Percentiles rank a stretch among this genome's conserved stretches.
Conservation (phyloP, 108 stramenopile genomes). For the Schizochytrium sp. region DNA sequence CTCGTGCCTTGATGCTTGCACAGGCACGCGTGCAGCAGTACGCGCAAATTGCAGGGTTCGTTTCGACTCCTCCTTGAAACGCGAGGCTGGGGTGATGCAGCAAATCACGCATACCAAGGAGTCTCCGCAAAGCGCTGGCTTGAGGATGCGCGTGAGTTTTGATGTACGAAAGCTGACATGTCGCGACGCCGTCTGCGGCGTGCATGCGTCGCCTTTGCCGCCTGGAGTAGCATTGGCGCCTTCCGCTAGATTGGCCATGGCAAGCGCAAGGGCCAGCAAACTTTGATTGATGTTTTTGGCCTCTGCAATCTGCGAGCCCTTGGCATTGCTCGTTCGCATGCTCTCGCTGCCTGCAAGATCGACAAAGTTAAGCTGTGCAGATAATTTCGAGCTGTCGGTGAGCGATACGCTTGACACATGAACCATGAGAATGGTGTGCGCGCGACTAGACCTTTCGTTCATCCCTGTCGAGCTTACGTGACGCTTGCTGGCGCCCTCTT, state of each 20-base stretch:
- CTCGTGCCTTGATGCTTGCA: background rate
- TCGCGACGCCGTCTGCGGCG: background rate
- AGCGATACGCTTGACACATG: background rate
- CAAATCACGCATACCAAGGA: background rate
- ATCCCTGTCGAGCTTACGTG: background rate
- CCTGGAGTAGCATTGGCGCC: background rate
- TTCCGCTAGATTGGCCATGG: background rate
- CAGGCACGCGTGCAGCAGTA: background rate
- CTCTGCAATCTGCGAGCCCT: background rate
- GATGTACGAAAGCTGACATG: background rate
- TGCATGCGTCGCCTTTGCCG: background rate
- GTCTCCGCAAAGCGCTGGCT: background rate
- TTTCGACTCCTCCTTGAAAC: background rate
- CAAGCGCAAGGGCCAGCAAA: background rate
- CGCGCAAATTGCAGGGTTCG: background rate
- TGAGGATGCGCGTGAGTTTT: background rate
- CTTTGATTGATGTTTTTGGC: slow-evolving; percentile 1
- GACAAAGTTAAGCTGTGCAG: slow-evolving; percentile 1
- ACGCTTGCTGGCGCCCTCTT: background rate
- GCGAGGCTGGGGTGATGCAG: background rate
- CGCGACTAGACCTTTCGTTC: background rate
- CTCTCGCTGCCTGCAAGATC: slow-evolving; percentile 3
- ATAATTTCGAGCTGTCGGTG: background rate
- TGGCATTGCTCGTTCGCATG: background rate
- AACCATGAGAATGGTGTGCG: slow-evolving; percentile 8